Evolutionary conservation across 1,139 yeast species (phyloP).

Genomic region (Hyphopichia fennica): DNA sequence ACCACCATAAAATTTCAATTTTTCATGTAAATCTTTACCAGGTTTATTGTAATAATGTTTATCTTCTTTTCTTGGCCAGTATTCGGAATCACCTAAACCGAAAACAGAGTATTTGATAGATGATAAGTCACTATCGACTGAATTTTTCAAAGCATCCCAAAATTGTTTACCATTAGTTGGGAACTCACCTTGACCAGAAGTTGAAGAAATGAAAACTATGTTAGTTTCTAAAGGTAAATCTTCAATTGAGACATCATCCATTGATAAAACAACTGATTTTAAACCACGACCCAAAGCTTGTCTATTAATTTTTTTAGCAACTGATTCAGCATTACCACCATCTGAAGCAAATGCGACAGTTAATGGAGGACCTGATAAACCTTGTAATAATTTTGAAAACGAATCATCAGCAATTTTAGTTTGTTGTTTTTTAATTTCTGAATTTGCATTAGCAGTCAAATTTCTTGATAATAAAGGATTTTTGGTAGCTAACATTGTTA

Average conservation of each 20-base stretch:
- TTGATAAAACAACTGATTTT: constrained; percentile 71
- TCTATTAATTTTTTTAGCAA: constrained; percentile 78
- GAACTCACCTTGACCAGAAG: constrained; percentile 98
- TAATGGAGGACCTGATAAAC: constrained; percentile 90
- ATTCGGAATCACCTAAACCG: constrained; percentile 90
- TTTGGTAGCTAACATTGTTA: constrained; percentile 69
- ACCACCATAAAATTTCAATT: constrained; percentile 71
- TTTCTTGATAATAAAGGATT: constrained; percentile 79
- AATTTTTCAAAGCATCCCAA: constrained; percentile 79
- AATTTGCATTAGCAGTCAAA: constrained; percentile 61
- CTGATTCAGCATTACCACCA: constrained; percentile 87
- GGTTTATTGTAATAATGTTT: constrained; percentile 93
- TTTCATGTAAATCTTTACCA: constrained; percentile 67
- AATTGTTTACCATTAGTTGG: constrained; percentile 91
- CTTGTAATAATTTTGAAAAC: constrained; percentile 73
- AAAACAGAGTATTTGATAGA: constrained; percentile 72
- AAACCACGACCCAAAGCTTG: constrained; percentile 88
- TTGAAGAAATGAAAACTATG: constrained; percentile 78
- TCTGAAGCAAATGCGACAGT: constrained; percentile 92
- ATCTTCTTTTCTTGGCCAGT: constrained; percentile 98
- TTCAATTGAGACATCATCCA: constrained; percentile 84
- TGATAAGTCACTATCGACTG: constrained; percentile 73
- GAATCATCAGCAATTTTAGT: constrained; percentile 74
- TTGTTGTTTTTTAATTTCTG: constrained; percentile 59
- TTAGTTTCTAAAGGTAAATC: constrained; percentile 82